Evolutionary conservation across 1,284 basidiomycete species (phyloP), one percentile per base, ranked within the genome.

Genomic region (Ganoderma meredithae): DNA sequence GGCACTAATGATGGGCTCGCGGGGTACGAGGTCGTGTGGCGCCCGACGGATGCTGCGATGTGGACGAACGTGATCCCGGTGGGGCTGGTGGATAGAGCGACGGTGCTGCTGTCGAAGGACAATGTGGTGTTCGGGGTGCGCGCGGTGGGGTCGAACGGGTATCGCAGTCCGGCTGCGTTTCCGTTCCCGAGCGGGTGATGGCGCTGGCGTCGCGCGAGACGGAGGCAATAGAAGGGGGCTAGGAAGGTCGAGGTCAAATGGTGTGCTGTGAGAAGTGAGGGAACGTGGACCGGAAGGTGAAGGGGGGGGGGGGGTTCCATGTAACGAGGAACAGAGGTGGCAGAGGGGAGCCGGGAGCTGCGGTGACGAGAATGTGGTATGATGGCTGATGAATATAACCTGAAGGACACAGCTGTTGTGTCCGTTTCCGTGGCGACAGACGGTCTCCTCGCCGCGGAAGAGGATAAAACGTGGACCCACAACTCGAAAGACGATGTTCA

Each of bases 1-100:
- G 85, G 84, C 66, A 67, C 77, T 1, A 76, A 76, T 61, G 82
- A 79, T 9, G 81, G 79, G 15, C 68, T 79, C 15, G 78, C 76
- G 6, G 81, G 83, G 7, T 87, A 86, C 72, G 85, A 87, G 76
- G 78, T 87, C 36, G 79, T 87, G 15, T 87, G 85, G 85, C 78
- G 86, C 63, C 77, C 83, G 68, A 84, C 83, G 41, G 82, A 85
- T 63, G 80, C 79, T 63, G 78, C 84, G 22, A 79, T 81, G 41
- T 88, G 86, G 86, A 81, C 83, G 43, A 79, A 83, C 73, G 82
- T 84, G 2, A 80, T 88, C 22, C 80, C 82, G 19, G 85, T 87
- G 17, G 85, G 85, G 1, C 74, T 82, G 62, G 81, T 83, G 31
- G 80, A 75, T 41, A 77, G 73, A 59, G 79, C 78, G 60, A 86